Evolutionary conservation across 2,329 filamentous ascomycete species (phyloP).

Genomic region (Aspergillus neotritici): DNA sequence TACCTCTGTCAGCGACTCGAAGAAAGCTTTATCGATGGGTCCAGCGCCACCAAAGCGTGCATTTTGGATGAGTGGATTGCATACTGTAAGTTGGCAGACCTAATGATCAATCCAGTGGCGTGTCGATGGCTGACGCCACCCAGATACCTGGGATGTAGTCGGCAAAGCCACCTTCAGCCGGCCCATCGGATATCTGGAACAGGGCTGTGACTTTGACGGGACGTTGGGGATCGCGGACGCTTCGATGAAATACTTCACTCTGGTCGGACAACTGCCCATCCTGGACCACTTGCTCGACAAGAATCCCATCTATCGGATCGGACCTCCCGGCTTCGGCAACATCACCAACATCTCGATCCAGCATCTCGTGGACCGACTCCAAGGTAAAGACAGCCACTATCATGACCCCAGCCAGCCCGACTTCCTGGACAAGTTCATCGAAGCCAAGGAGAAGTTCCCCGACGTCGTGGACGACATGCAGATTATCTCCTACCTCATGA

Average conservation of each 20-base stretch:
- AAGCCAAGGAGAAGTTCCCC: slow-evolving; percentile 30
- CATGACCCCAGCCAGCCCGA: slow-evolving; percentile 22
- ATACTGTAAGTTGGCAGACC: slow-evolving; percentile 31
- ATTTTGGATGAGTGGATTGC: slow-evolving; percentile 40
- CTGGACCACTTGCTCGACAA: slow-evolving; percentile 26
- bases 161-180: slow-evolving; percentile 23
- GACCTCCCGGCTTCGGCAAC: slow-evolving; percentile 20
- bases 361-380: slow-evolving; percentile 11
- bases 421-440: slow-evolving; percentile 41
- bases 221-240: slow-evolving; percentile 19
- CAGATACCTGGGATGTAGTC: slow-evolving; percentile 24
- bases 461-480: slow-evolving; percentile 34
- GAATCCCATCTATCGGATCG: slow-evolving; percentile 24
- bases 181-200: slow-evolving; percentile 21
- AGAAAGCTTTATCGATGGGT: slow-evolving; percentile 25
- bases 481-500: slow-evolving; percentile 34
- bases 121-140: neutral
- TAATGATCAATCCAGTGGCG: neutral
- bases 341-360: slow-evolving; percentile 18
- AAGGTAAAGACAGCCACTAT: slow-evolving; percentile 14
- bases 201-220: slow-evolving; percentile 22
- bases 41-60: slow-evolving; percentile 22
- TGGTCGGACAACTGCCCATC: slow-evolving; percentile 21
- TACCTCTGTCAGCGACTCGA: slow-evolving; percentile 30
- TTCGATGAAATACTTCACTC: slow-evolving; percentile 22